Base-by-base conservation (phyloP, 768 basidiomycete species). In the Hortiboletus flavorubellus region DNA sequence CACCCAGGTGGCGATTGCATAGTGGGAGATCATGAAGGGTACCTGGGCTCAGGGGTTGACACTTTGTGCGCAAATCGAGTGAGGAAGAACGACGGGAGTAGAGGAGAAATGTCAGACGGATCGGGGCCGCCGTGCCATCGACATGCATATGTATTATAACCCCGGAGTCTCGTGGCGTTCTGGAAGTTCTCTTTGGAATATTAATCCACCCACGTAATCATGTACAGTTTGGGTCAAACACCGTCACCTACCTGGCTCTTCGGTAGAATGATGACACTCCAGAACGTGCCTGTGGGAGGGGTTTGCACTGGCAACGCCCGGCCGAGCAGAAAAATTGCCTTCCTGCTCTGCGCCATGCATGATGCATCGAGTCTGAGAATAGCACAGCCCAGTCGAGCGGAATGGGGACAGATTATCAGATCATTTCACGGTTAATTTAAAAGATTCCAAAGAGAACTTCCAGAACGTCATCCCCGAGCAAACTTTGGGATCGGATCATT, bases 1-100 rank as follows among this genome's bases (percentile, higher is more conserved):
- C 42, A 80, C 72, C 53, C 83, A 59, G 0, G 82, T 83, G 37
- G 72, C 77, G 34, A 82, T 76, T 16, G 79, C 70, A 43, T 68
- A 70, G 10, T 76, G 71, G 41, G 75, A 68, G 11, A 75, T 73
- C 81, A 82, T 82, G 42, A 42, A 9, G 44, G 46, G 54, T 35
- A 47, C 21, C 16, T 15, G n/a, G 23, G 21, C 21, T 9, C 5
- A 8, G 33, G 37, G 23, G 21, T 21, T 21, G 21, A 21, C 21
- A 21, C 21, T 15, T 12, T 31, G 31, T n/a, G 10, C 49, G 37
- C 35, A 48, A 48, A 44, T 34, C 16, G 5, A 38, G 40, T 7
- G 8, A 6, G 50, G 11, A 39, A 23, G 31, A 21, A 34, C 5
- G 40, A 10, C 11, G 33, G 15, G 23, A 6, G 7, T 21, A 21